Conservation (phyloP, 345 rosid genomes). For the Eucalyptus rudis region DNA sequence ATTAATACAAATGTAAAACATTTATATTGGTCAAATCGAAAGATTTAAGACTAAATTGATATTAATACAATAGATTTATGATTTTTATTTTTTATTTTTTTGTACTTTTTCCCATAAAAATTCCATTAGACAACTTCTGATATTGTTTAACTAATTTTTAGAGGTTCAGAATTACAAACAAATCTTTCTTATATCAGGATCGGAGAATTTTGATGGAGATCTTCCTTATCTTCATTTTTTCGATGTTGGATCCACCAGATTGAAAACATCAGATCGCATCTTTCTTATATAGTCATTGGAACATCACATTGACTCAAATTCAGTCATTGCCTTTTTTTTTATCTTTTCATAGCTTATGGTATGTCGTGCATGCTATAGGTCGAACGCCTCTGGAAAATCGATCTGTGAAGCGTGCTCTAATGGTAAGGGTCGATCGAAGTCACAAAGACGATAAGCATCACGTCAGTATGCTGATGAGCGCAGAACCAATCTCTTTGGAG, state of each 20-base stretch:
- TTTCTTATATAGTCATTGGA: not conserved
- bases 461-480: not conserved
- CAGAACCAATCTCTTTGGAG: not conserved
- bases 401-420: not conserved
- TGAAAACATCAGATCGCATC: not conserved
- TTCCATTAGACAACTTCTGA: not conserved
- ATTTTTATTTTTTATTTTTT: not conserved
- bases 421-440: not conserved
- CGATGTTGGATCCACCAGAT: not conserved
- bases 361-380: not conserved
- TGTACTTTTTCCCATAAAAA: not conserved
- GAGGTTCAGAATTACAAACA: not conserved
- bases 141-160: no score
- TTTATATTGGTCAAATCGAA: not conserved
- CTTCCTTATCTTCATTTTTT: not conserved
- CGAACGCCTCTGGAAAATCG: not conserved
- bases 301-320: not conserved
- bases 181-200: not conserved
- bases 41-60: not conserved
- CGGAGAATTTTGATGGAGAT: not conserved
- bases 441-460: not conserved
- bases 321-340: not conserved
- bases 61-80: not conserved
- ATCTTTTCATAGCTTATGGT: not conserved
- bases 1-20: no score